Evolutionary conservation across 2,329 filamentous ascomycete species (phyloP), one percentile per base, ranked within the genome.

Genomic region (Alternaria panax): DNA sequence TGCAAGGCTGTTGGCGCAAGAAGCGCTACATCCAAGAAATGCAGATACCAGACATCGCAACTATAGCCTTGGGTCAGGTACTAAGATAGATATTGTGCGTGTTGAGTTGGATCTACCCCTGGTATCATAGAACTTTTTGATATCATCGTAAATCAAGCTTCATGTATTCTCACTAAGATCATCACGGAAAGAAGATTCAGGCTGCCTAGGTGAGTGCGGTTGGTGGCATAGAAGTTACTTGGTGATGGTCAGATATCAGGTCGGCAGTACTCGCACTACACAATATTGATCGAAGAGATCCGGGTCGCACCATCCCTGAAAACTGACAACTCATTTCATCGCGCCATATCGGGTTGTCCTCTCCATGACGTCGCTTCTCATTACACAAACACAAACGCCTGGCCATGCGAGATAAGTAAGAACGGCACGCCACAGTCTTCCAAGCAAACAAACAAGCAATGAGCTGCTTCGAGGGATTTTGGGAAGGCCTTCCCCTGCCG

Each of bases 351-450:
- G n/a, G 6, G 20, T 51, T 54, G 43, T 43, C 48, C 54, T 60
- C 27, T 6, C 25, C 18, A 62, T 60, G 56, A 60, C 36, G 56
- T 59, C 46, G 57, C 43, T 47, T 53, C 50, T 28, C 16, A 16
- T 57, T 43, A 46, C 34, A 32, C 32, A 25, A 38, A 43, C 28
- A 42, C 54, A 47, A 12, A 28, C 27, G 22, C 48, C 41, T 45
- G 28, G 18, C 7, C 14, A 54, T 47, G 25, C 18, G 20, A 28
- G 30, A 41, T n/a, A 40, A 16, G 52, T 4, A 45, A 32, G 30
- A 7, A 36, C 24, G 40, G n/a, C 20, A 14, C 41, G 25, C 28
- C 27, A 20, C 16, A 27, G 36, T 36, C 7, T 41, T 2, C 22
- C 54, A 55, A 32, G 50, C 48, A 50, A 38, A 40, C 54, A 61